Evolutionary conservation across 139 green algal genomes (phyloP), one percentile per base, ranked within the genome.

Genomic region (Chlorella ohadii): DNA sequence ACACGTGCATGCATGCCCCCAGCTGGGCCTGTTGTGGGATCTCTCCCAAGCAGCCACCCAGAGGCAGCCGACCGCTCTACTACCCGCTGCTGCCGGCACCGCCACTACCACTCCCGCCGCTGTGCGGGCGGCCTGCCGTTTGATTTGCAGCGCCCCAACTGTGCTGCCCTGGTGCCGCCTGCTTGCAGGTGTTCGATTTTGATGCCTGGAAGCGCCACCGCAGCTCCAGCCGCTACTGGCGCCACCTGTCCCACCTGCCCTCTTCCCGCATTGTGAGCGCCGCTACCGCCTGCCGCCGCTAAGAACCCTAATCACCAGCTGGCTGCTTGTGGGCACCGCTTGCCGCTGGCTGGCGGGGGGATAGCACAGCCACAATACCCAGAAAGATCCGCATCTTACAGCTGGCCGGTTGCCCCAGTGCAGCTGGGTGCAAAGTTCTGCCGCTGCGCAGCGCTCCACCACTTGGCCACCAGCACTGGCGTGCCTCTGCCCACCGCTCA

Each of bases 141-240:
- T 73, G 23, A 47, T 20, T 39, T 72, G 15, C 39, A 63, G 15
- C 1, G 31, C 12, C 41, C 38, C 25, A 15, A 38, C 25, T 66
- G 20, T 9, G 64, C 65, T 44, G 7, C 67, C 25, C 33, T 47
- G 13, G 1, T 1, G 7, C 47, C 68, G 4, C 2, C 20, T 13
- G 19, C 25, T 0, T 28, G n/a, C 78, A 84, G 78, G 78, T 84
- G 63, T 72, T 72, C 20, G 78, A 84, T 12, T 74, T 84, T 51
- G 78, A 76, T 3, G 55, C 51, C 28, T 84, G 78, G 78, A 75
- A 77, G 78, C 41, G 41, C 20, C 78, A 84, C 78, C 64, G 78
- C 41, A 57, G n/a, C 41, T 77, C 64, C 27, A 33, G 23, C 28
- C 78, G 78, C 41, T 84, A 84, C 65, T 84, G 64, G 64, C 78